Base-by-base conservation (phyloP, 2,329 filamentous ascomycete species). In the Dryadomyces quercus-mongolicae region DNA sequence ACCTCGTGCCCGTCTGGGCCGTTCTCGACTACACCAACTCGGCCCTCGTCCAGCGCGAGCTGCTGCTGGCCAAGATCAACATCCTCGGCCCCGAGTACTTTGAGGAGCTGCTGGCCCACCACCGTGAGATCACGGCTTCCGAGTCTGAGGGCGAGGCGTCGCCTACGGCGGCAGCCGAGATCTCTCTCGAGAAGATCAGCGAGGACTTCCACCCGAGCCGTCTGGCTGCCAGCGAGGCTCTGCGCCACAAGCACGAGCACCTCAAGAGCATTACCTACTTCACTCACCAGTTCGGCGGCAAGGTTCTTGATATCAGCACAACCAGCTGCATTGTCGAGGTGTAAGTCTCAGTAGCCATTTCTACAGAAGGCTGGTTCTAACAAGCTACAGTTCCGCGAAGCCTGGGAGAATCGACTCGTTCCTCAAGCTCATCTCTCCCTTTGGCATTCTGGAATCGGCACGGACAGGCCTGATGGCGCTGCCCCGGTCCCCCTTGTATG, bases 271-370 rank as follows among this genome's bases (percentile, higher is more conserved):
- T 98, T 65, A 98, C 93, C 55, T 93, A 95, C 71, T 83, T 98
- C 67, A 85, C 92, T 18, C 93, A 98, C 73, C 93, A 98, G 66
- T 98, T 98, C 64, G 91, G 91, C 55, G 93, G 93, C 60, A 98
- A 98, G 74, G 88, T 98, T 25, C 71, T 98, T 63, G 93, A 98
- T 70, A 97, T 98, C 64, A 95, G 90, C 76, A 96, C 88, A 53
- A 96, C 88, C 72, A 97, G 94, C 74, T 97, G 93, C 72, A 97
- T 97, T 69, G 91, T 98, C 57, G 93, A 98, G 72, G 71, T 98
- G 88, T 92, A 80, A 79, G 86, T 80, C 31, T 47, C 46, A 49
- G 51, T 57, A 49, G 54, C 56, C 66, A 53, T 50, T 10, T 45
- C 34, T 5, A 6, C 22, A 15, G 10, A 43, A 12, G 12, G 25